Evolutionary conservation across 2,329 filamentous ascomycete genomes (phyloP), one percentile per base, ranked within the genome.

Genomic region (Xylaria sp.): DNA sequence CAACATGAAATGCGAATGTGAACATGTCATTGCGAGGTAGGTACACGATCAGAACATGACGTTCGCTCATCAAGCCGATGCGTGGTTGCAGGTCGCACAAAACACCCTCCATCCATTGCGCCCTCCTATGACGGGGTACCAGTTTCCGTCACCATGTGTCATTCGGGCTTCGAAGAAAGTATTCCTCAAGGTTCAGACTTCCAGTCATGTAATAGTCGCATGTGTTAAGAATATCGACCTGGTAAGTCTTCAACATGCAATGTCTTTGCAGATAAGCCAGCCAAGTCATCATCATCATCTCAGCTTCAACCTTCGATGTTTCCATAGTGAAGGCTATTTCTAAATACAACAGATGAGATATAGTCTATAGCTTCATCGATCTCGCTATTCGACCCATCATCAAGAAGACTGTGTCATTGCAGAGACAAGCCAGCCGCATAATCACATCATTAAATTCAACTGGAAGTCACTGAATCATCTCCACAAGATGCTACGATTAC

Each of bases 401-500:
- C 36, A 13, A 39, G 5, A 18, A 39, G 36, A 15, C 36, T 15
- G 36, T 18, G 13, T 39, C 36, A 39, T 18, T 39, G 36, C 13
- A 39, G 36, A 39, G 36, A 39, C 13, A 39, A 39, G 36, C 13
- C 13, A 15, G 36, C 36, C 36, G 36, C 36, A 13, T 5, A 15
- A 39, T 18, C 36, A 39, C 13, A 13, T 39, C 36, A 39, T 18
- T 7, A 39, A 15, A 4, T 15, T 50, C 32, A 57, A 10, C 8
- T 32, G 34, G 12, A 36, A 36, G 12, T 20, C 36, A 7, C 46
- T 23, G 15, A n/a, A 41, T 15, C 18, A 36, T 56, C 23, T 23
- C 53, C 18, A 36, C 71, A 75, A 60, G 10, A 84, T 85, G 83
- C 70, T 85, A 30, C 81, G 82, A 59, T 76, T 82, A 62, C 69